Conservation (phyloP, 2,329 filamentous ascomycete genomes). For the Colletotrichum tofieldiae region DNA sequence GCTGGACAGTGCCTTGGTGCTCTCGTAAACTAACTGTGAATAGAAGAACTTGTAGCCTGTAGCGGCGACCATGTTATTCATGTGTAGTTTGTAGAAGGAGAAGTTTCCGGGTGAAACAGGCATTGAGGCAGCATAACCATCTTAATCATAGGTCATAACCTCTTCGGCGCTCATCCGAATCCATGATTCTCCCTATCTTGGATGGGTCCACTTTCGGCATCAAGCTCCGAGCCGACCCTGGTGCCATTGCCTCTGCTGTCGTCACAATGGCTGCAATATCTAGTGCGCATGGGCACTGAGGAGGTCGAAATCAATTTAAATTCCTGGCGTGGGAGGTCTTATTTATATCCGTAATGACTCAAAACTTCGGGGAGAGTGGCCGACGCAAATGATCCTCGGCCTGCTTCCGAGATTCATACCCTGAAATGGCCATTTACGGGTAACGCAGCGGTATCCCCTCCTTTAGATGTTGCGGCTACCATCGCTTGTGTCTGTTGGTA, state of each 20-base stretch:
- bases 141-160: neutral
- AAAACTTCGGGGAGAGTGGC: no score
- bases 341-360: neutral
- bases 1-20: neutral
- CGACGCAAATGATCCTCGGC: neutral
- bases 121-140: neutral
- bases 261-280: neutral
- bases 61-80: neutral
- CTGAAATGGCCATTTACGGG: no score
- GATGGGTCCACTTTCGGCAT: neutral
- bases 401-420: neutral
- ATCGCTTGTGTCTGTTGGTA: no score
- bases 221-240: neutral
- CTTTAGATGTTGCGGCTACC: no score
- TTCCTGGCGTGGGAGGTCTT: neutral
- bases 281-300: no score
- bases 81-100: neutral
- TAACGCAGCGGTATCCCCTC: no score
- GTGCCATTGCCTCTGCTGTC: neutral
- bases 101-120: no score
- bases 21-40: neutral
- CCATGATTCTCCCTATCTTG: no score
- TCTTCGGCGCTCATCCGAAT: conserved; percentile 6
- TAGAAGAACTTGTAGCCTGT: neutral
- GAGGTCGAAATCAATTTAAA: neutral